Conservation (phyloP, 768 basidiomycete species). For the Termitomyces sp. region DNA sequence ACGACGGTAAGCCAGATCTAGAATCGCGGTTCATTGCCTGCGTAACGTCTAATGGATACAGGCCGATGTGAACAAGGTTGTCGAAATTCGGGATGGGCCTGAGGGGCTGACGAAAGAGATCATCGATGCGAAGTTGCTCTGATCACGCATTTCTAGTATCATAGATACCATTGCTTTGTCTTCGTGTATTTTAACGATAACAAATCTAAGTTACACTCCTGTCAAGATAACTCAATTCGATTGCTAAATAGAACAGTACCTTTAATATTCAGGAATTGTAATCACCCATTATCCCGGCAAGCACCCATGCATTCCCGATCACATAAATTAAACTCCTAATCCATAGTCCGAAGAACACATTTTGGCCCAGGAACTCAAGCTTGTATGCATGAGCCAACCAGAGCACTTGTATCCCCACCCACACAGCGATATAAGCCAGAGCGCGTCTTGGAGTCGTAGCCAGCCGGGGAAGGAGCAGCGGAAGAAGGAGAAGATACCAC, state of each 20-base stretch:
- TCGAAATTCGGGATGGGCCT: slow-evolving; percentile 79
- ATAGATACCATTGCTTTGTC: slow-evolving; percentile 4
- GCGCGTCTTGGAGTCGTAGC: slow-evolving; percentile 42
- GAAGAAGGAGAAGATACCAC: slow-evolving; percentile 91
- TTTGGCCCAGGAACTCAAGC: slow-evolving; percentile 81
- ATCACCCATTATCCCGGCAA: slow-evolving; percentile 56
- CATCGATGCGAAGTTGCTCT: slow-evolving; percentile 58
- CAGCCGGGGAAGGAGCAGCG: slow-evolving; percentile 71
- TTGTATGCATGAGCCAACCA: slow-evolving; percentile 93
- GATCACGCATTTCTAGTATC: background rate
- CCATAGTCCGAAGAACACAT: slow-evolving; percentile 80
- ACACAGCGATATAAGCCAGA: slow-evolving; percentile 44
- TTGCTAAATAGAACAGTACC: slow-evolving; percentile 1
- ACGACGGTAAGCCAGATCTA: slow-evolving; percentile 60
- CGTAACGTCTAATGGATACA: slow-evolving; percentile 20
- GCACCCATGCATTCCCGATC: slow-evolving; percentile 74
- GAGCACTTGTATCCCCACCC: slow-evolving; percentile 77
- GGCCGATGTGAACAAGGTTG: slow-evolving; percentile 75
- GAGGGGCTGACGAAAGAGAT: slow-evolving; percentile 74
- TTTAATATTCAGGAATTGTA: slow-evolving; percentile 3
- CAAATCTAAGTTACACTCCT: background rate
- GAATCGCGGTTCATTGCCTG: background rate
- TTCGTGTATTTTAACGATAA: background rate
- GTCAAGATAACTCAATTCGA: background rate
- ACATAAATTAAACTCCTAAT: slow-evolving; percentile 71